Conservation (phyloP, 2,329 filamentous ascomycete genomes). For the Colletotrichum tabaci region DNA sequence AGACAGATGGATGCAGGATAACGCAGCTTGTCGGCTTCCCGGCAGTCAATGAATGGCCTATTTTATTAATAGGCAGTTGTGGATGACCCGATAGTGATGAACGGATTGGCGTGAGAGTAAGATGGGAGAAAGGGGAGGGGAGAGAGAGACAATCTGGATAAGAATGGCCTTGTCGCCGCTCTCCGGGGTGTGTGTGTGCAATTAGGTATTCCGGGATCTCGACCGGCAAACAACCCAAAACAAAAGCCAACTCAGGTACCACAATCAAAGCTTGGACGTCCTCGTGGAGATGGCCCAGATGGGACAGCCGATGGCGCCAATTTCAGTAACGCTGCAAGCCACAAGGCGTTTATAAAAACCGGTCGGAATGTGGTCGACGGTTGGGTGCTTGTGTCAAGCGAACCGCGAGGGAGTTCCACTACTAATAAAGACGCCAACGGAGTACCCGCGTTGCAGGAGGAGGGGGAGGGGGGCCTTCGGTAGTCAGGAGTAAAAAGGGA, state of each 20-base stretch:
- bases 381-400: constrained; percentile 5
- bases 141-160: neutral
- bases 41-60: constrained; percentile 8
- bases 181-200: neutral
- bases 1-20: constrained; percentile 31
- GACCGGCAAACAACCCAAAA: neutral
- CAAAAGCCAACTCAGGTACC: constrained; percentile 5
- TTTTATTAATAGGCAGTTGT: constrained; percentile 32
- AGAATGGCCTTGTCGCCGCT: constrained; percentile 3
- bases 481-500: constrained; percentile 30
- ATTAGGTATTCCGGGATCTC: constrained; percentile 14
- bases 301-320: constrained; percentile 25
- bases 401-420: constrained; percentile 22
- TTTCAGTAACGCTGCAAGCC: constrained; percentile 28
- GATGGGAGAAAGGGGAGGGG: neutral
- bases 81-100: constrained; percentile 12
- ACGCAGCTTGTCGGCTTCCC: constrained; percentile 18
- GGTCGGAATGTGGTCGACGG: constrained; percentile 19
- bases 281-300: constrained; percentile 33
- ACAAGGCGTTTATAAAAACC: constrained; percentile 30
- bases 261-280: constrained; percentile 35
- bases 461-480: constrained; percentile 18
- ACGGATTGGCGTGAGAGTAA: neutral
- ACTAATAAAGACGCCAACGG: constrained; percentile 34
- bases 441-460: constrained; percentile 21